A percentile compares a stretch with the other conserved stretches of the same genome.
Conservation (phyloP, 83 land plant species). For the Isoetes engelmannii region DNA sequence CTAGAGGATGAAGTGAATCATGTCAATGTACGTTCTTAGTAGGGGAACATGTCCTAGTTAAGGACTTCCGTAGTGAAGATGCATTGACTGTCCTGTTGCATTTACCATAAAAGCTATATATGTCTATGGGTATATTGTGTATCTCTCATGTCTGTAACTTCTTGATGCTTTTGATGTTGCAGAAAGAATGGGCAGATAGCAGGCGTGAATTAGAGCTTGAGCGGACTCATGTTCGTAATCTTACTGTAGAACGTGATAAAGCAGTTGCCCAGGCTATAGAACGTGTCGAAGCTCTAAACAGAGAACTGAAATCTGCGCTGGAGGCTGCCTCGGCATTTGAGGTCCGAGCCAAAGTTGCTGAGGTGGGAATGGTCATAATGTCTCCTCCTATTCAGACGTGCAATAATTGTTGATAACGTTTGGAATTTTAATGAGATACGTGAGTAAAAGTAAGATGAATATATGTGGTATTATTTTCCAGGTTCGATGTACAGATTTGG, state of each 20-base stretch:
- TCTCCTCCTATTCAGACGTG: not conserved
- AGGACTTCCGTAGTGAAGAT: too few relatives aligned
- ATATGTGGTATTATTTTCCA: conserved; percentile 17
- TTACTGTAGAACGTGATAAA: conserved; percentile 51
- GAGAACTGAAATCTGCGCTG: conserved; percentile 65
- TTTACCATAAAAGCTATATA: too few relatives aligned
- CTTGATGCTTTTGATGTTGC: not conserved
- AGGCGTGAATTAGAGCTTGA: conserved; percentile 77
- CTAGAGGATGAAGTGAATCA: conserved; percentile 52
- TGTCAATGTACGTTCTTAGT: conserved; percentile 44
- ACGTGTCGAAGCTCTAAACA: conserved; percentile 56
- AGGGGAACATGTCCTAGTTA: too few relatives aligned
- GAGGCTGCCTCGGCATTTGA: conserved; percentile 56
- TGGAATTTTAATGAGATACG: not conserved
- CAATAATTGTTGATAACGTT: not conserved
- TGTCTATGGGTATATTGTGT: too few relatives aligned
- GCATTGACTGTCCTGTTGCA: too few relatives aligned
- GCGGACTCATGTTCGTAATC: conserved; percentile 46
- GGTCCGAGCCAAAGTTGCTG: conserved; percentile 59
- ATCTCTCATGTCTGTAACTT: too few relatives aligned
- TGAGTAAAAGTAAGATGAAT: not conserved
- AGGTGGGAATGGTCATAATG: conserved; percentile 36
- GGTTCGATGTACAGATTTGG: conserved; percentile 56
- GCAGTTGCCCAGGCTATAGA: conserved; percentile 52
- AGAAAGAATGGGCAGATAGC: conserved; percentile 90